Conservation (phyloP, 495 filamentous ascomycete genomes). For the Podospora tetraspora region DNA sequence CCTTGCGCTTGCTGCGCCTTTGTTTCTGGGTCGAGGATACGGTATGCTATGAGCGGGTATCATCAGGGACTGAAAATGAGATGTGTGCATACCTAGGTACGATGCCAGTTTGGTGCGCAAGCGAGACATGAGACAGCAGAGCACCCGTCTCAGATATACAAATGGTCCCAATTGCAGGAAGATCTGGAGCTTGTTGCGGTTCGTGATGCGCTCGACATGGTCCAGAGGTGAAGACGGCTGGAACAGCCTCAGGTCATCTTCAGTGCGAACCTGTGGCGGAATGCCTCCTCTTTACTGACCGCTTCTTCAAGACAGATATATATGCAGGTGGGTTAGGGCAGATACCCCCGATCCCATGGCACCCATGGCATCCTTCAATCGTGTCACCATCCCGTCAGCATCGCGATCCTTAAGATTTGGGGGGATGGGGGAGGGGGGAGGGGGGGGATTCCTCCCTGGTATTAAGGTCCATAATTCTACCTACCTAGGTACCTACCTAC, state of each 20-base stretch:
- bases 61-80: neutral
- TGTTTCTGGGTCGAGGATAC: neutral
- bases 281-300: neutral
- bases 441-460: no score
- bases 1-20: neutral
- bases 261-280: neutral
- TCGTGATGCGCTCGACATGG: neutral
- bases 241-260: neutral
- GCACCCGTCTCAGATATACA: no score
- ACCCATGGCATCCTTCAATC: neutral
- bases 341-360: neutral
- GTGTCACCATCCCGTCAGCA: neutral
- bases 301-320: neutral
- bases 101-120: neutral
- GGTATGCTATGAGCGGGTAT: neutral
- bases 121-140: no score
- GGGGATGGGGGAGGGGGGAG: no score
- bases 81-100: neutral
- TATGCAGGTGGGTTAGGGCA: neutral
- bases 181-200: neutral
- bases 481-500: no score
- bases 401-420: neutral
- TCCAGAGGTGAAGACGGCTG: neutral
- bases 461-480: no score
- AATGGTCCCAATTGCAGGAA: no score